Conservation (phyloP, 2,329 filamentous ascomycete species). For the Aspergillus ochraceus region DNA sequence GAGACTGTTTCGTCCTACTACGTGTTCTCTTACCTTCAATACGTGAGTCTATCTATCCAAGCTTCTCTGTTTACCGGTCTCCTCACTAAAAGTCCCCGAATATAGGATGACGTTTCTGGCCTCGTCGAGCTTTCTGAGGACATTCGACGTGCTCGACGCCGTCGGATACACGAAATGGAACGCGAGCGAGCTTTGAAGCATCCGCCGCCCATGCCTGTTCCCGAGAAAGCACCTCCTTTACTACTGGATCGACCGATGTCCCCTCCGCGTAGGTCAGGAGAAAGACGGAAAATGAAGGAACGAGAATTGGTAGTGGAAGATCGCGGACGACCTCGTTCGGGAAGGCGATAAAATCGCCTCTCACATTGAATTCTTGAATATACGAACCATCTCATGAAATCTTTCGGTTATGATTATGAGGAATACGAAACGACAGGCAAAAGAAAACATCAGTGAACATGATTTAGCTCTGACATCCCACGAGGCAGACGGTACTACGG, state of each 20-base stretch:
- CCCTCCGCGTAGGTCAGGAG: slow-evolving; percentile 19
- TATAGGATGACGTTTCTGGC: slow-evolving; percentile 81
- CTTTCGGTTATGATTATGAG: background rate
- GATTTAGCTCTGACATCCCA: background rate
- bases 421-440: background rate
- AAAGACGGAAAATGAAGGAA: slow-evolving; percentile 24
- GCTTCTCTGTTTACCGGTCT: background rate
- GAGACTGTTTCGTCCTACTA: slow-evolving; percentile 90
- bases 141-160: slow-evolving; percentile 67
- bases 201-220: slow-evolving; percentile 17
- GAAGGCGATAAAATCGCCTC: slow-evolving; percentile 13
- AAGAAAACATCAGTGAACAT: background rate
- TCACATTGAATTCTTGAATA: background rate
- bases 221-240: slow-evolving; percentile 13
- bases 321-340: slow-evolving; percentile 14
- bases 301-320: slow-evolving; percentile 27
- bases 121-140: slow-evolving; percentile 81
- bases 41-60: slow-evolving; percentile 61
- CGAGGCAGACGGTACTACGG: background rate
- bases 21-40: slow-evolving; percentile 83
- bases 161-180: slow-evolving; percentile 61
- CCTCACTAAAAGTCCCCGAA: background rate
- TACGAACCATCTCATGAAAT: background rate
- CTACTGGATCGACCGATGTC: slow-evolving; percentile 20
- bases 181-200: slow-evolving; percentile 39